Evolutionary conservation across 2,329 filamentous ascomycete genomes (phyloP).

Genomic region (Beauveria sp.): DNA sequence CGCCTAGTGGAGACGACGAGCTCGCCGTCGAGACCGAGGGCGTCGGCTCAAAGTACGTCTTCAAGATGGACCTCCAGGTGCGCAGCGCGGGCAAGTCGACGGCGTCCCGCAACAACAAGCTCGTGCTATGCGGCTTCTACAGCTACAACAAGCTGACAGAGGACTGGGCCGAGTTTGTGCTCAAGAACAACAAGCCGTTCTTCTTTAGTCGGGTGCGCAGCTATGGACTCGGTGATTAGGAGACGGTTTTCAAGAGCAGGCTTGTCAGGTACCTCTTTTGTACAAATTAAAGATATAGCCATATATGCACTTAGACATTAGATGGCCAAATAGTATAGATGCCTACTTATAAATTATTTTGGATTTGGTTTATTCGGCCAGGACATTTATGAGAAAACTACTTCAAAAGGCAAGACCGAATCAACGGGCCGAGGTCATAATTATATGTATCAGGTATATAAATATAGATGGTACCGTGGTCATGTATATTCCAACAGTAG

Average conservation of each 20-base stretch:
- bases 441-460: neutral
- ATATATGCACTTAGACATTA: too few relatives aligned
- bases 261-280: too few relatives aligned
- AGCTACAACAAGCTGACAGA: conserved; percentile 85
- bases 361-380: too few relatives aligned
- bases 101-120: conserved; percentile 70
- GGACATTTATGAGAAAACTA: too few relatives aligned
- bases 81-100: conserved; percentile 51
- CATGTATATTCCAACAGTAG: neutral
- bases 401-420: neutral
- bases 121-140: conserved; percentile 85
- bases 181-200: conserved; percentile 57
- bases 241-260: too few relatives aligned
- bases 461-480: neutral
- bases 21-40: conserved; percentile 83
- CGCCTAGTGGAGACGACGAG: conserved; percentile 53
- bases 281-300: too few relatives aligned
- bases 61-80: conserved; percentile 71
- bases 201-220: conserved; percentile 61
- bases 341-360: too few relatives aligned
- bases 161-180: conserved; percentile 76
- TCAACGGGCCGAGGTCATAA: too few relatives aligned
- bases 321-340: too few relatives aligned
- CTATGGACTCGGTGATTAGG: conserved; percentile 40
- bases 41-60: conserved; percentile 68